These are phyloP conservation scores for Leptoxyphium fumago DNA, from an alignment of 2,329 filamentous ascomycete species.

Conservation along the genomic window DNA sequence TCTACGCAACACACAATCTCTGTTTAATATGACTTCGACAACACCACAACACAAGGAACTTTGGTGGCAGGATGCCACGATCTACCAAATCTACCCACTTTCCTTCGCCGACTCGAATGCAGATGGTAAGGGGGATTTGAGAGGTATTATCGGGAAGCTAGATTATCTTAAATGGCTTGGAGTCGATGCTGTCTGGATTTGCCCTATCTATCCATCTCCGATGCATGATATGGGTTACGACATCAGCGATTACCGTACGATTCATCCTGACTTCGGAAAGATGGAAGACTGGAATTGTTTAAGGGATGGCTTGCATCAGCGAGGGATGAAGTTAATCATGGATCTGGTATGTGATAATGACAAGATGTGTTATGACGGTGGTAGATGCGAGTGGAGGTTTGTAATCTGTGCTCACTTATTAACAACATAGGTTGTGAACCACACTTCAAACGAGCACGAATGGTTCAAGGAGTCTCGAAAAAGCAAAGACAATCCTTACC, in stretches of 20 bases:
- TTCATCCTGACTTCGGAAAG: constrained; percentile 47
- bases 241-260: constrained; percentile 48
- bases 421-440: constrained; percentile 45
- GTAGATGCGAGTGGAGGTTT: too few relatives aligned
- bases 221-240: constrained; percentile 55
- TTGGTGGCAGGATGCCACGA: constrained; percentile 30
- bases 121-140: constrained; percentile 45
- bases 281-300: constrained; percentile 50
- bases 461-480: constrained; percentile 56
- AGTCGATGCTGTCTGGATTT: constrained; percentile 48
- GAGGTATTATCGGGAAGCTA: constrained; percentile 44
- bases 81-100: constrained; percentile 31
- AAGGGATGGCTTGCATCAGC: constrained; percentile 41
- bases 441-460: constrained; percentile 49
- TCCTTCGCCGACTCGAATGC: constrained; percentile 37
- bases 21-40: too few relatives aligned
- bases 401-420: too few relatives aligned
- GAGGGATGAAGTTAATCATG: constrained; percentile 54
- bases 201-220: constrained; percentile 47
- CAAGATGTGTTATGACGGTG: constrained; percentile 30
- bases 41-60: too few relatives aligned
- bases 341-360: constrained; percentile 61
- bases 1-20: too few relatives aligned
- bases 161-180: constrained; percentile 36
- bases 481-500: constrained; percentile 45